These are phyloP conservation scores for Hemisphaericaspora xylofermentans DNA, from an alignment of 1,139 yeast species.

Conservation along the genomic window DNA sequence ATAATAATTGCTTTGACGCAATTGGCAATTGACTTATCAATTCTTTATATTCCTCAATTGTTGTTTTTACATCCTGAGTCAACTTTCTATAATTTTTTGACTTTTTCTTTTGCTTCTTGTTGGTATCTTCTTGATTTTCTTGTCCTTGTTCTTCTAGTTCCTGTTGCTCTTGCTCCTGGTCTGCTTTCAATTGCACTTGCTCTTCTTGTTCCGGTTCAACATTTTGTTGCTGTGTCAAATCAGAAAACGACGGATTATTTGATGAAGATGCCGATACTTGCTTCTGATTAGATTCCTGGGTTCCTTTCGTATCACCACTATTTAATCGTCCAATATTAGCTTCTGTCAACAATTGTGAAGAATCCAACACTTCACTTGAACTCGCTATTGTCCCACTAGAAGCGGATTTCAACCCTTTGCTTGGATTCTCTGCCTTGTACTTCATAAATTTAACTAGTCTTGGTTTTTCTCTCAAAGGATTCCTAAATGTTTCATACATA, in stretches of 20 bases:
- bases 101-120: conserved; percentile 18
- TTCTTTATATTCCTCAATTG: conserved; percentile 68
- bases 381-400: conserved; percentile 1
- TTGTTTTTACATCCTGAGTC: conserved; percentile 62
- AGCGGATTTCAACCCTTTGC: conserved; percentile 20
- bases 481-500: conserved; percentile 76
- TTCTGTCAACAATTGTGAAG: conserved; percentile 30
- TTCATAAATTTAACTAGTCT: conserved; percentile 63
- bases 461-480: conserved; percentile 64
- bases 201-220: conserved; percentile 7
- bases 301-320: conserved; percentile 6
- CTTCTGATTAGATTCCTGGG: not conserved
- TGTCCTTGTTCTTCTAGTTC: conserved; percentile 2
- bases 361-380: conserved; percentile 16
- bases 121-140: conserved; percentile 5
- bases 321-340: conserved; percentile 31
- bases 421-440: conserved; percentile 48
- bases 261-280: conserved; percentile 1
- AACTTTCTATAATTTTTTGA: conserved; percentile 41
- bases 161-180: conserved; percentile 3
- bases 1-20: conserved; percentile 76
- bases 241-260: conserved; percentile 3
- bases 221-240: conserved; percentile 3
- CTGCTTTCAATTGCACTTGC: not conserved
- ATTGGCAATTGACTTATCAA: conserved; percentile 68